Evolutionary conservation across 2,329 filamentous ascomycete genomes (phyloP).

Genomic region (Exophiala lecanii-corni): DNA sequence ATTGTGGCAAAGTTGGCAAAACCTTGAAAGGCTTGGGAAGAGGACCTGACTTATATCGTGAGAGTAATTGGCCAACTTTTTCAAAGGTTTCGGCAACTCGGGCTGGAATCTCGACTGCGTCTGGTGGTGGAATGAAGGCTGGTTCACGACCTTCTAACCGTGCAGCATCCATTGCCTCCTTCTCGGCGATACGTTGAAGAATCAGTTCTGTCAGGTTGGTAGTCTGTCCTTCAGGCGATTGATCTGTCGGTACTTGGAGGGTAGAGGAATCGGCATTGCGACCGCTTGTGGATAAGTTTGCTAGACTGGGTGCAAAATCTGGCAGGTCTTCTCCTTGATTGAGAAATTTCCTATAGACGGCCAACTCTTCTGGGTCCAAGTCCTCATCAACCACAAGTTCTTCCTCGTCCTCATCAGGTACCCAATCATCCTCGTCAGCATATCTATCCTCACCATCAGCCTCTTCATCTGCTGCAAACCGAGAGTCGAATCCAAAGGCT

Average conservation of each 20-base stretch:
- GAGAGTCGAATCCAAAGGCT: constrained; percentile 75
- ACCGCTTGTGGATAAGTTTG: constrained; percentile 31
- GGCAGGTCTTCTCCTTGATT: constrained; percentile 54
- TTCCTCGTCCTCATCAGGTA: constrained; percentile 53
- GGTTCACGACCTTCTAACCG: constrained; percentile 28
- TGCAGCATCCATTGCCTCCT: constrained; percentile 61
- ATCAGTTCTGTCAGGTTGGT: constrained; percentile 92
- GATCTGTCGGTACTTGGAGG: constrained; percentile 34
- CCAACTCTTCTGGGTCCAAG: constrained; percentile 81
- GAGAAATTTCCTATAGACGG: constrained; percentile 87
- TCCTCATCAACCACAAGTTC: constrained; percentile 59
- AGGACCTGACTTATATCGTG: constrained; percentile 92
- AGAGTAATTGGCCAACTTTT: constrained; percentile 80
- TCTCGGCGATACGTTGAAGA: constrained; percentile 85
- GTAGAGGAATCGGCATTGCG: constrained; percentile 24
- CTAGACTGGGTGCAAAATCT: constrained; percentile 24
- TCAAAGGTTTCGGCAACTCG: constrained; percentile 78
- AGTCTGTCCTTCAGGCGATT: constrained; percentile 48
- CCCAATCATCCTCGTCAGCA: constrained; percentile 72
- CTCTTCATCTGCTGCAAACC: constrained; percentile 57
- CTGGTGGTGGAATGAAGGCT: constrained; percentile 56
- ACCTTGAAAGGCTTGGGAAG: constrained; percentile 98
- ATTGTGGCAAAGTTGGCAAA: constrained; percentile 83
- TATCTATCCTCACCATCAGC: constrained; percentile 48
- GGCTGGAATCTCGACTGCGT: constrained; percentile 78